A percentile compares a stretch with the other conserved stretches of the same genome.
These are phyloP conservation scores for Sphagnum fallax DNA, from an alignment of 228 moss, liverwort and hornwort genomes.

Conservation along the genomic window DNA sequence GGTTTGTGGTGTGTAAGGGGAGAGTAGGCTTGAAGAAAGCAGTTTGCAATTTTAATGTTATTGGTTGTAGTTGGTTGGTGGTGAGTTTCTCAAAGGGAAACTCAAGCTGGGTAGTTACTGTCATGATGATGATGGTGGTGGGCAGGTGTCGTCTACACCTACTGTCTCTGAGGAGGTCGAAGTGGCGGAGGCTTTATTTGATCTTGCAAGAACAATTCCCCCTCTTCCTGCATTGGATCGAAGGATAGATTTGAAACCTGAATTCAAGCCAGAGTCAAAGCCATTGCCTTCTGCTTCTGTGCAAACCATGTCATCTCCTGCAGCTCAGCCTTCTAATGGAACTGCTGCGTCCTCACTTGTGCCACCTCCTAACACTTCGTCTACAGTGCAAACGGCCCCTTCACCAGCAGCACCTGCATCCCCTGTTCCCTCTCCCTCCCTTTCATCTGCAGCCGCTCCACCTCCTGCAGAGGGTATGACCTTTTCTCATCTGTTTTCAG, in stretches of 20 bases:
- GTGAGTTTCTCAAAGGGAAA: too few species aligned
- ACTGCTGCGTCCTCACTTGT: constrained; percentile 11
- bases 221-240: constrained; percentile 36
- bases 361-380: constrained; percentile 2
- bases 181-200: constrained; percentile 87
- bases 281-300: constrained; percentile 3
- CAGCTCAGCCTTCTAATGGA: constrained; percentile 15
- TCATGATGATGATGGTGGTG: too few species aligned
- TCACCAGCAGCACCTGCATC: constrained; percentile 18
- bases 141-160: constrained; percentile 36
- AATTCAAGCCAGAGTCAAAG: constrained; percentile 37
- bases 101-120: too few species aligned
- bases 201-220: constrained; percentile 65
- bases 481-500: background rate
- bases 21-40: too few species aligned
- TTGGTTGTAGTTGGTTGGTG: too few species aligned
- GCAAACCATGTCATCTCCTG: background rate
- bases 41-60: too few species aligned
- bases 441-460: constrained; percentile 24
- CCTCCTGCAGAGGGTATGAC: constrained; percentile 55
- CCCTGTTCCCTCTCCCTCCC: constrained; percentile 29
- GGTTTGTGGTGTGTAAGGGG: too few species aligned
- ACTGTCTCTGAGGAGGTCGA: constrained; percentile 70
- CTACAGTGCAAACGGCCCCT: constrained; percentile 10
- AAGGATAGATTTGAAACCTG: constrained; percentile 22